Evolutionary conservation across 2,329 filamentous ascomycete genomes (phyloP), one percentile per base, ranked within the genome.

Genomic region (Balansia obtecta): DNA sequence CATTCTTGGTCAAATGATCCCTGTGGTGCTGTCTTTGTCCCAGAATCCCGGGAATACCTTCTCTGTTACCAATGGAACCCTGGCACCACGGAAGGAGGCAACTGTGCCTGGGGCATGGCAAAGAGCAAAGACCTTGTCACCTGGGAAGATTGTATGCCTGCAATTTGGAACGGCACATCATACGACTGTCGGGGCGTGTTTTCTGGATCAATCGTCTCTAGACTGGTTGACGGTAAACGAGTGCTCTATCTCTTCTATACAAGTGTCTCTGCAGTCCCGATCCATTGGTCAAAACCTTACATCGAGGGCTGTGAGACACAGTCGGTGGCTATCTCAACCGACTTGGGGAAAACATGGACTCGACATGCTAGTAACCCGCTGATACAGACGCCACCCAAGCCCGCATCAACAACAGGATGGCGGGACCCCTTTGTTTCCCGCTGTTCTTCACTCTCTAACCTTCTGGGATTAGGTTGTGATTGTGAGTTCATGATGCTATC

Each of bases 251-350:
- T 8, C 54, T 71, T 32, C 2, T 73, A 73, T 52, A 70, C 70
- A 8, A 67, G 65, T 6, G 68, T 72, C 12, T 65, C 64, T n/a
- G 68, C 64, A 52, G 53, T 71, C 12, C 70, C 69, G 0, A 71
- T 73, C n/a, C 65, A 69, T 40, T 72, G 68, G 69, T 70, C 66
- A 7, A 64, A 71, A 27, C 60, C 62, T 7, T 72, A 73, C 52
- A 67, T 65, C 34, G 62, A 67, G 20, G 68, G 67, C 9, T 68
- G 68, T 45, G 71, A 74, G 55, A 68, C 68, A 1, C 68, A 72
- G 51, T 66, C 65, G 12, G 58, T 73, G 4, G 71, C 70, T 1
- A 58, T 68, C 5, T 67, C 61, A 60, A 66, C 50, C 63, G 66
- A 68, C 67, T 53, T 49, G 18, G 58, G 57, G 30, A 7, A 44